Evolutionary conservation across 495 filamentous ascomycete species (phyloP).

Genomic region (Aspergillus homomorphus): DNA sequence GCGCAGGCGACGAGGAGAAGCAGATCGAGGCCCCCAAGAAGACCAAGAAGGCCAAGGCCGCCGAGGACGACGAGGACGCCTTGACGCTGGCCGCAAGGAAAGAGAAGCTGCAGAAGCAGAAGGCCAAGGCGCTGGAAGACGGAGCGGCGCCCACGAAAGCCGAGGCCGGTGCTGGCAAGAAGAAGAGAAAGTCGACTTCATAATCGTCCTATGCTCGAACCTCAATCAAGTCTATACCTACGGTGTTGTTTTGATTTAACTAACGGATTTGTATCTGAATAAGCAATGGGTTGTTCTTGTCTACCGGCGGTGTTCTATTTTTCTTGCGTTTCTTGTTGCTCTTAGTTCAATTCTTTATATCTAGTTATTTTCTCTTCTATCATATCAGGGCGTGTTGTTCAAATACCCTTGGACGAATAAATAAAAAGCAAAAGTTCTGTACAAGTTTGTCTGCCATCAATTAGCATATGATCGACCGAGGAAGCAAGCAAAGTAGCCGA

Average conservation of each 20-base stretch:
- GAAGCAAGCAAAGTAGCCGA: not conserved
- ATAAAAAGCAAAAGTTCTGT: not conserved
- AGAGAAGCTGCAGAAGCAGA: conserved; percentile 55
- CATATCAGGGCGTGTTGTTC: conserved; percentile 16
- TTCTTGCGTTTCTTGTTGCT: conserved; percentile 30
- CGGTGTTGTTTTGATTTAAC: conserved; percentile 27
- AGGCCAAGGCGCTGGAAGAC: conserved; percentile 46
- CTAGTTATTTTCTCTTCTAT: not conserved
- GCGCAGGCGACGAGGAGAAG: conserved; percentile 55
- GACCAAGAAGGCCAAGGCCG: conserved; percentile 44
- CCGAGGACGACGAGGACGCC: conserved; percentile 48
- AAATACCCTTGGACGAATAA: conserved; percentile 13
- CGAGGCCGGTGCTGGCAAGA: conserved; percentile 31
- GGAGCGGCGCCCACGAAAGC: conserved; percentile 24
- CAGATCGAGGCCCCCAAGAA: conserved; percentile 58
- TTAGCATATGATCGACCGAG: not conserved
- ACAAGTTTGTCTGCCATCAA: not conserved
- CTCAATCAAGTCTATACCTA: conserved; percentile 4
- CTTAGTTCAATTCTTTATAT: conserved; percentile 15
- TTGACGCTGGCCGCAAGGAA: conserved; percentile 53
- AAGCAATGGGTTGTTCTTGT: conserved; percentile 17
- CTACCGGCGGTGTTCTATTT: conserved; percentile 15
- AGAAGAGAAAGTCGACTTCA: conserved; percentile 46
- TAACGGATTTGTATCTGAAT: conserved; percentile 27
- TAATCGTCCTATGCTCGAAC: conserved; percentile 22